phyloP scores from a whole-genome alignment of 176 grass and related monocot genomes.

The Thalia dealbata region DNA sequence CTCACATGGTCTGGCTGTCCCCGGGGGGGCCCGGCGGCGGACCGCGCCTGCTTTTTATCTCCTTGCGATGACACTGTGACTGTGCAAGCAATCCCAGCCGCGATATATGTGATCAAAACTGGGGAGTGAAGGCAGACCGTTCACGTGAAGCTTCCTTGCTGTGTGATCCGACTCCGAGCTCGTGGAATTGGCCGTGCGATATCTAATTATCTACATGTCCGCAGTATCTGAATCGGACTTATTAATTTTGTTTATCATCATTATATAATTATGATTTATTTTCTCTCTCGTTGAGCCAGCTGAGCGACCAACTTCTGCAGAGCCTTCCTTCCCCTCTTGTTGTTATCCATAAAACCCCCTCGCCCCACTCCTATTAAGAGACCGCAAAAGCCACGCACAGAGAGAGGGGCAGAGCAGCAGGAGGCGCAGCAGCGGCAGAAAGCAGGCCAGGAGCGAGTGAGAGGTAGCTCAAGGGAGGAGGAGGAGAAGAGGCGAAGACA shows the following conservation, averaged over 20 bases:
- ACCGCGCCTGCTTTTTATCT: neutral
- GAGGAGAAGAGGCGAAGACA: neutral
- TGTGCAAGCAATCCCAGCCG: neutral
- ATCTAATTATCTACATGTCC: no score
- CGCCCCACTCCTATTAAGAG: neutral
- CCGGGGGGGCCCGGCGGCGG: neutral
- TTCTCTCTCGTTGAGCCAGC: neutral
- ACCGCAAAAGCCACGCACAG: neutral
- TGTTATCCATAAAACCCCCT: neutral
- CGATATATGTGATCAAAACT: neutral
- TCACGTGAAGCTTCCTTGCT: neutral
- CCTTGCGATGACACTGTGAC: neutral
- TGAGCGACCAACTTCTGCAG: neutral
- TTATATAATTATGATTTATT: neutral
- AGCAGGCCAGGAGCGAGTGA: neutral
- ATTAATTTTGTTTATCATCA: neutral
- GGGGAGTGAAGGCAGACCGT: neutral
- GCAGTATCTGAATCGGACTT: neutral
- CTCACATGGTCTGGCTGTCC: constrained; percentile 5
- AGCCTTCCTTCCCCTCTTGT: no score
- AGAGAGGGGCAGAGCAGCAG: neutral
- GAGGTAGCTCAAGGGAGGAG: neutral
- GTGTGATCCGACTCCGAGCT: neutral
- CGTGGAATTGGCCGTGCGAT: neutral
- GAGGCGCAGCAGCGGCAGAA: neutral